Percentiles rank a stretch among this genome's conserved stretches.
phyloP scores from a whole-genome alignment of 1,284 basidiomycete species.

The Coriolopsis trogii region DNA sequence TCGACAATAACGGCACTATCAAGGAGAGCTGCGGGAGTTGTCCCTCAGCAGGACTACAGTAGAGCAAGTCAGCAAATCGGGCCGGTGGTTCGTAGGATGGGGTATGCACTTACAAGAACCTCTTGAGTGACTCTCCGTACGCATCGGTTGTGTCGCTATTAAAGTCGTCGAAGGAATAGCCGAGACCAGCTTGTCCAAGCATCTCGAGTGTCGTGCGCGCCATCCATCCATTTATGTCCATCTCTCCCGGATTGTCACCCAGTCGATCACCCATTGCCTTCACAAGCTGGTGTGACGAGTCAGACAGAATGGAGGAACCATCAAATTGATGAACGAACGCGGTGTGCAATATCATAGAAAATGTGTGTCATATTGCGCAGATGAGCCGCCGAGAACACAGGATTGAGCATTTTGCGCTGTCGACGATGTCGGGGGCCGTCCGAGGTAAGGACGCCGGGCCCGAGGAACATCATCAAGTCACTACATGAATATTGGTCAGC shows the following conservation, averaged over 20 bases:
- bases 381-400: slow-evolving; percentile 20
- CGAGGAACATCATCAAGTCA: slow-evolving; percentile 10
- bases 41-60: slow-evolving; percentile 9
- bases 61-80: not conserved
- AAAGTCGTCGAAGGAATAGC: slow-evolving; percentile 39
- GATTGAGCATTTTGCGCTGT: slow-evolving; percentile 23
- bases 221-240: slow-evolving; percentile 38
- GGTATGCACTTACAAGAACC: slow-evolving; percentile 27
- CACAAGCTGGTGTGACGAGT: slow-evolving; percentile 15
- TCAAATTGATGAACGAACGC: too few relatives aligned
- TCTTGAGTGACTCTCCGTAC: slow-evolving; percentile 34
- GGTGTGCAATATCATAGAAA: slow-evolving; percentile 16
- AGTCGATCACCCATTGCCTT: slow-evolving; percentile 20
- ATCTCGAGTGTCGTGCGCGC: slow-evolving; percentile 38
- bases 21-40: slow-evolving; percentile 4
- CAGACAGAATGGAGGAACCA: not conserved
- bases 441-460: slow-evolving; percentile 13
- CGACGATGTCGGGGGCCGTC: slow-evolving; percentile 11
- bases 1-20: slow-evolving; percentile 6
- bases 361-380: slow-evolving; percentile 18
- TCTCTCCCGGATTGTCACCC: slow-evolving; percentile 15
- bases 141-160: slow-evolving; percentile 25
- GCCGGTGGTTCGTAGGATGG: not conserved
- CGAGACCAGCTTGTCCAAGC: slow-evolving; percentile 39
- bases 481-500: not conserved